Evolutionary conservation across 2,329 filamentous ascomycete species (phyloP), one percentile per base, ranked within the genome.

Genomic region (Xylariaceae sp.): DNA sequence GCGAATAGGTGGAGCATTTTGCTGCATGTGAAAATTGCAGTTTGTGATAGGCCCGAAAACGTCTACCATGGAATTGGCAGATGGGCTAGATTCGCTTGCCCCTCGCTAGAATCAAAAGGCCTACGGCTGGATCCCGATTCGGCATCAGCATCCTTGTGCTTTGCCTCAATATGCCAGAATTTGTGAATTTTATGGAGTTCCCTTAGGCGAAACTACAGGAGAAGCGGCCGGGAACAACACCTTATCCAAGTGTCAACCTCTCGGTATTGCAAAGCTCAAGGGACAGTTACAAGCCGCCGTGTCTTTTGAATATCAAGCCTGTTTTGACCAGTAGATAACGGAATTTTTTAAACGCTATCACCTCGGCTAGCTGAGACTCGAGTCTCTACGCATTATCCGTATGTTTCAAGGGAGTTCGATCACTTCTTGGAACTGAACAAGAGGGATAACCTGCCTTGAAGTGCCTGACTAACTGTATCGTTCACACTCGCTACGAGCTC

Each of bases 371-470:
- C n/a, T n/a, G n/a, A n/a, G n/a, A n/a, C n/a, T n/a, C n/a, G n/a
- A n/a, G n/a, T n/a, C n/a, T n/a, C n/a, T n/a, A n/a, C n/a, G n/a
- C n/a, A n/a, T n/a, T n/a, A n/a, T n/a, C n/a, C n/a, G n/a, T n/a
- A 4, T 33, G 9, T 6, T 30, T 8, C 9, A n/a, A 11, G 2
- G 27, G 29, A 39, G n/a, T n/a, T 21, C n/a, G 24, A 10, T 32
- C 9, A 27, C 30, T 32, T 16, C 11, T 50, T 35, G 27, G 51
- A 52, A 30, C 16, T 48, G 11, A 72, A 75, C 11, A 74, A 37
- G 4, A 46, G 29, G 2, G 67, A 62, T 6, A 73, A 59, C 43
- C 75, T 70, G 5, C 64, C 70, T 0, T 68, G 60, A 23, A 77
- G 57, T 4, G 68, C 69, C n/a, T 59, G 54, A 3, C 67, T 61